Evolutionary conservation across 768 basidiomycete genomes (phyloP).

Genomic region (Chalciporus piperatus): DNA sequence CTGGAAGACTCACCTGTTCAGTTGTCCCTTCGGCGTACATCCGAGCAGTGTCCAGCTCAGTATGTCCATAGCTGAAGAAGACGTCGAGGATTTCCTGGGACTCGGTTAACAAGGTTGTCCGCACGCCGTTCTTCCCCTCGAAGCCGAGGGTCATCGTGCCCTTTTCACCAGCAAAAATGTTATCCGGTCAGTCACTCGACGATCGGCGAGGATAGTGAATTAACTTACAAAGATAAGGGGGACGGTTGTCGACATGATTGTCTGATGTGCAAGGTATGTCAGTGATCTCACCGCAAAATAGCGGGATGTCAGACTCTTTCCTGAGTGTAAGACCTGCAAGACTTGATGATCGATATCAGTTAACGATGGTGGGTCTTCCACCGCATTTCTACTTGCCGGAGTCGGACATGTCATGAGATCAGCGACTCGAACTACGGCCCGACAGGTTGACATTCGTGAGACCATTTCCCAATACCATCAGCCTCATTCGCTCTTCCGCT

Average conservation of each 20-base stretch:
- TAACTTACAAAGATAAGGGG: slow-evolving; percentile 26
- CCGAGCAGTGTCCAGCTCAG: slow-evolving; percentile 51
- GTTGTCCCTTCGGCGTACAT: slow-evolving; percentile 53
- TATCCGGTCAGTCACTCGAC: not conserved
- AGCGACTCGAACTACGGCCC: no score
- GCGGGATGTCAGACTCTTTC: not conserved
- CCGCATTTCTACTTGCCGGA: no score
- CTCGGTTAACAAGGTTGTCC: slow-evolving; percentile 33
- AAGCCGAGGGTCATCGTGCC: slow-evolving; percentile 50
- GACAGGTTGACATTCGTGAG: no score
- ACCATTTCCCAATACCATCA: no score
- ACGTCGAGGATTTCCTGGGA: slow-evolving; percentile 45
- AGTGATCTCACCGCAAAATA: not conserved
- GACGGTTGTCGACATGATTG: slow-evolving; percentile 26
- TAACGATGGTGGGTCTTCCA: no score
- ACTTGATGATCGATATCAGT: not conserved
- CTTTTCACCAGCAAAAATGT: slow-evolving; percentile 18
- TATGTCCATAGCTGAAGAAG: slow-evolving; percentile 41
- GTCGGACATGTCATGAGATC: no score
- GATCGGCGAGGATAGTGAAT: not conserved
- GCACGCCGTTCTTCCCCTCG: slow-evolving; percentile 40
- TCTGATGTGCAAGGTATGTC: no score
- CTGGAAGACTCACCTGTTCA: slow-evolving; percentile 40
- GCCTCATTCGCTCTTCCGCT: no score
- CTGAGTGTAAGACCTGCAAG: not conserved